phyloP scores from a whole-genome alignment of 805 yeast genomes.

The Limtongozyma cylindracea region DNA sequence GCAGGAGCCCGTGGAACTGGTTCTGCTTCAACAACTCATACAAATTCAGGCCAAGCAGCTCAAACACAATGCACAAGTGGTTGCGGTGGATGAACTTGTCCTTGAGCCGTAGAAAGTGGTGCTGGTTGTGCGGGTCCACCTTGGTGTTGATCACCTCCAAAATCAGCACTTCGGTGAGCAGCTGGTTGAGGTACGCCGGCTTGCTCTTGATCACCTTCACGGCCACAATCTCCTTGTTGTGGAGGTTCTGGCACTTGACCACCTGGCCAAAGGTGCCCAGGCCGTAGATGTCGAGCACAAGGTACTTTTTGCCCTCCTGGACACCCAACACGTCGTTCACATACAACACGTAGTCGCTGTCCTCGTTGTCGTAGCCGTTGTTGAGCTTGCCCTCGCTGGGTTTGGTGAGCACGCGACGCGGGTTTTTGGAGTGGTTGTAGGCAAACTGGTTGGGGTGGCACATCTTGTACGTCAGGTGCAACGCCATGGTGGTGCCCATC shows the following conservation, averaged over 20 bases:
- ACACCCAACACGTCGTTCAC: conserved; percentile 85
- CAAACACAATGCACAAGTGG: conserved; percentile 85
- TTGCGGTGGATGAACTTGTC: conserved; percentile 85
- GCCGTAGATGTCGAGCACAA: conserved; percentile 78
- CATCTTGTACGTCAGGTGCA: conserved; percentile 59
- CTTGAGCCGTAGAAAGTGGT: conserved; percentile 49
- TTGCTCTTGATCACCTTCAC: conserved; percentile 85
- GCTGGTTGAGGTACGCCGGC: conserved; percentile 78
- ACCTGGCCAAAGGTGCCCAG: conserved; percentile 98
- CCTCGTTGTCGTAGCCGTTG: conserved; percentile 71
- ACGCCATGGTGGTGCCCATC: conserved; percentile 48
- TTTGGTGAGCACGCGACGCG: conserved; percentile 77
- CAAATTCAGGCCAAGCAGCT: conserved; percentile 62
- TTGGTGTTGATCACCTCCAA: conserved; percentile 57
- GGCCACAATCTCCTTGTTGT: conserved; percentile 73
- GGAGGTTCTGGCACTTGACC: conserved; percentile 67
- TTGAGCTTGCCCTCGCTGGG: conserved; percentile 67
- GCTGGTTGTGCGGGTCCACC: conserved; percentile 35
- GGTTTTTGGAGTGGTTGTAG: conserved; percentile 68
- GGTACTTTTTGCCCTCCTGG: conserved; percentile 63
- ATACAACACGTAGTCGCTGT: conserved; percentile 74
- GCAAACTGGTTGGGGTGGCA: conserved; percentile 61
- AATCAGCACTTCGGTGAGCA: conserved; percentile 71
- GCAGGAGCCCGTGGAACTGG: conserved; percentile 73
- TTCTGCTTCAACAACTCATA: conserved; percentile 84